Conservation (phyloP, 2,329 filamentous ascomycete species). For the Penicillium sp. region DNA sequence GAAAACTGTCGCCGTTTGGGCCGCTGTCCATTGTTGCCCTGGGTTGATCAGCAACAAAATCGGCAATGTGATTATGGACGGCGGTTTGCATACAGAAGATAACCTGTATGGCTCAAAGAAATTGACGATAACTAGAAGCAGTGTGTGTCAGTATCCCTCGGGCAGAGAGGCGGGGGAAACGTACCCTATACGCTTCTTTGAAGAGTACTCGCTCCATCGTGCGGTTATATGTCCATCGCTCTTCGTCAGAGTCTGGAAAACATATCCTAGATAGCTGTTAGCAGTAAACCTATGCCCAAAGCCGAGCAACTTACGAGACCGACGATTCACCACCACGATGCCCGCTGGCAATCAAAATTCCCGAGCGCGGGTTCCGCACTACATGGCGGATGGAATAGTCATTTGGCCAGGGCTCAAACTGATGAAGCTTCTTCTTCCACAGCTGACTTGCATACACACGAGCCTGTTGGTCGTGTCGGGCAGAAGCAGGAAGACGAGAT, state of each 20-base stretch:
- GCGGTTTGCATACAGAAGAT: slow-evolving; percentile 29
- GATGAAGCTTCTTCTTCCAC: slow-evolving; percentile 29
- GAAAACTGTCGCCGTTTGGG: slow-evolving; percentile 31
- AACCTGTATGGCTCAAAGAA: slow-evolving; percentile 36
- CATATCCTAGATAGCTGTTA: slow-evolving; percentile 25
- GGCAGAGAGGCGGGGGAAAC: neutral
- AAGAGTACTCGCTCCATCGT: slow-evolving; percentile 35
- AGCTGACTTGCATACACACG: slow-evolving; percentile 35
- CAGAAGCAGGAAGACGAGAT: slow-evolving; percentile 12
- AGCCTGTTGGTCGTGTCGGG: slow-evolving; percentile 28
- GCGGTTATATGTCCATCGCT: slow-evolving; percentile 33
- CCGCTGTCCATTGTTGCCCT: slow-evolving; percentile 40
- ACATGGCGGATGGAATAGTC: slow-evolving; percentile 33
- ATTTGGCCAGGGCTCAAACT: slow-evolving; percentile 29
- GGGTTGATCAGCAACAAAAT: slow-evolving; percentile 19
- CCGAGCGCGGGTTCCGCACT: slow-evolving; percentile 34
- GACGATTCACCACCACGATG: slow-evolving; percentile 29
- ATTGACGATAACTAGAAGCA: slow-evolving; percentile 34
- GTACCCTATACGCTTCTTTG: slow-evolving; percentile 33
- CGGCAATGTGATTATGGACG: neutral
- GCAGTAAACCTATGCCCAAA: neutral
- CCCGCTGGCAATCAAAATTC: slow-evolving; percentile 38
- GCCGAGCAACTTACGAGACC: slow-evolving; percentile 30
- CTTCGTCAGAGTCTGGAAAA: slow-evolving; percentile 32
- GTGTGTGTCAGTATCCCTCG: neutral